Evolutionary conservation across 2,329 filamentous ascomycete genomes (phyloP), one percentile per base, ranked within the genome.

Genomic region (Bipolaris sorokiniana): DNA sequence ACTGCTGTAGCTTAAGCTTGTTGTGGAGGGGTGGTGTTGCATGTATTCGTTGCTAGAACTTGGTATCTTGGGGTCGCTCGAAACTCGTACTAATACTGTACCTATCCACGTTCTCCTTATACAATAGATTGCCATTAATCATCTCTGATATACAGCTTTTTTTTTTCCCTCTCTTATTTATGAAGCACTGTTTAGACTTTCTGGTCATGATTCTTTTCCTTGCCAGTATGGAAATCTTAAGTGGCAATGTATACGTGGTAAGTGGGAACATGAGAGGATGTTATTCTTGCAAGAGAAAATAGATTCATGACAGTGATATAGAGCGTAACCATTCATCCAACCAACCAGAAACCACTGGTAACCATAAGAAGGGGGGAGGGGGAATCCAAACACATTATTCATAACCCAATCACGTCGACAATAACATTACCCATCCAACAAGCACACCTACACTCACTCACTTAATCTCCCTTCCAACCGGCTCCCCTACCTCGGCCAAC

Each of bases 401-500:
- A 16, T 37, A 37, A 37, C 13, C 5, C 9, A 28, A 4, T 10
- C 22, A 28, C 13, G 5, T 7, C 18, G n/a, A n/a, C 23, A 6
- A 26, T 26, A 6, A n/a, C 13, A 15, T 28, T 20, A 6, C 7
- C 3, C 4, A 45, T 28, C 10, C 3, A 13, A n/a, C 18, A 22
- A 3, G 11, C 5, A 13, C 6, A 9, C 28, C 7, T 7, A 2
- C 9, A 18, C 2, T 13, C 3, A 7, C 3, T 44, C 15, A 48
- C 20, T 54, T 34, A 22, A 68, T 16, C 49, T 60, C 56, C 23
- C 54, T 48, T 0, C 68, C 68, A n/a, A 44, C 47, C 1, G 68
- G 61, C 51, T 71, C 68, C 2, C 68, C 68, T 13, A 68, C 59
- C 44, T 69, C 53, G 2, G 34, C 54, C n/a, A 69, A 37, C 2